Conservation (phyloP, 257 asterid genomes). For the Dorcoceras hygrometricum region DNA sequence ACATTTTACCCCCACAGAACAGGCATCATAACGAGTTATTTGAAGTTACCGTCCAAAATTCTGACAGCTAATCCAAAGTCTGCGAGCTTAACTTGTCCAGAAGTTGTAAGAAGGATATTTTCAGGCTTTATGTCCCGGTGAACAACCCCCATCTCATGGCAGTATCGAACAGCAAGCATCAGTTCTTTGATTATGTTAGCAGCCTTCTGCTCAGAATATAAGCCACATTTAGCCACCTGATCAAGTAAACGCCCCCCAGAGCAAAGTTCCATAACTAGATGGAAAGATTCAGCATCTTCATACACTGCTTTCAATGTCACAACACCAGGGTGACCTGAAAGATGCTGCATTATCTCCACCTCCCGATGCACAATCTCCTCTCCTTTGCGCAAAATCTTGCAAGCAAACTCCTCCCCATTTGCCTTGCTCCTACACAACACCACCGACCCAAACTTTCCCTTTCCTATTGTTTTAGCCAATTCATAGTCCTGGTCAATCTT, state of each 20-base stretch:
- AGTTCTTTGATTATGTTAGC: slow-evolving; percentile 74
- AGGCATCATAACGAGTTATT: slow-evolving; percentile 6
- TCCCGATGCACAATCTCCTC: slow-evolving; percentile 90
- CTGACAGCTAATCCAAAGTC: slow-evolving; percentile 89
- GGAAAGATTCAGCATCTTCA: slow-evolving; percentile 73
- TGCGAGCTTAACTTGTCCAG: slow-evolving; percentile 82
- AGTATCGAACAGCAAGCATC: slow-evolving; percentile 72
- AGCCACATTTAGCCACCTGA: slow-evolving; percentile 71
- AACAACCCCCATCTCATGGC: slow-evolving; percentile 96
- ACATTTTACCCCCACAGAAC: background rate
- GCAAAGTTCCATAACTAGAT: slow-evolving; percentile 88
- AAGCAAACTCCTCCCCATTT: slow-evolving; percentile 73
- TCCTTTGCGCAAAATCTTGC: slow-evolving; percentile 73
- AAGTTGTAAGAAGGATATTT: slow-evolving; percentile 64
- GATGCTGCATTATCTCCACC: slow-evolving; percentile 96
- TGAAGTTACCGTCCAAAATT: slow-evolving; percentile 62
- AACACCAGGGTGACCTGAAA: slow-evolving; percentile 83
- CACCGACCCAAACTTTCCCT: slow-evolving; percentile 83
- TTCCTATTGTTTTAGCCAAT: slow-evolving; percentile 52
- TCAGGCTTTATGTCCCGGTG: slow-evolving; percentile 91
- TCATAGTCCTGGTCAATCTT: slow-evolving; percentile 76
- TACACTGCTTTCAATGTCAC: slow-evolving; percentile 79
- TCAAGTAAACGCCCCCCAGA: slow-evolving; percentile 81
- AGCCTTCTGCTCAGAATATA: slow-evolving; percentile 61
- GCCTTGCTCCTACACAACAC: slow-evolving; percentile 56